Evolutionary conservation across 441 rosid species (phyloP).

Genomic region (Adansonia gregorii): DNA sequence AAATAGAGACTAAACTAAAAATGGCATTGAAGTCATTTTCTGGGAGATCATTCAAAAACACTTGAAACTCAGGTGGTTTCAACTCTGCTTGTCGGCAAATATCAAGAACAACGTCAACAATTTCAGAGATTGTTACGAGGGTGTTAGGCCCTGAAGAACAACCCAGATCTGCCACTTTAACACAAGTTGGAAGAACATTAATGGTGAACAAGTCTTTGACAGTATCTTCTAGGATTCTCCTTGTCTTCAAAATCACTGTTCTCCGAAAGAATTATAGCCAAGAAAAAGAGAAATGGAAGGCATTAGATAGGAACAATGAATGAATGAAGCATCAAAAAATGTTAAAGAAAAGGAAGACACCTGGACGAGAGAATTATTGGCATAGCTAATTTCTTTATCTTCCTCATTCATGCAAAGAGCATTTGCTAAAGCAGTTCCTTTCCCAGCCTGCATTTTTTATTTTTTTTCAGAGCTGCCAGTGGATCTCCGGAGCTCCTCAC

Average conservation of each 20-base stretch:
- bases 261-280: conserved; percentile 5
- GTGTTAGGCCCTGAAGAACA: conserved; percentile 48
- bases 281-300: no score
- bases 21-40: conserved; percentile 55
- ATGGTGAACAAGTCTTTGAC: background rate
- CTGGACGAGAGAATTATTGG: background rate
- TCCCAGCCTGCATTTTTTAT: no score
- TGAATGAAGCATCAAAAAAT: background rate
- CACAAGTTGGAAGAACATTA: background rate
- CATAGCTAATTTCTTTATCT: background rate
- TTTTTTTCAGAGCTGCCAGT: no score
- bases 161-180: conserved; percentile 37
- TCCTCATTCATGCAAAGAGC: background rate
- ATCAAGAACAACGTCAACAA: conserved; percentile 26
- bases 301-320: background rate
- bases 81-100: conserved; percentile 12
- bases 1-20: conserved; percentile 29
- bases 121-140: background rate
- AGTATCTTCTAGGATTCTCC: conserved; percentile 26
- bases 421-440: background rate
- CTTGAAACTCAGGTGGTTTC: conserved; percentile 39
- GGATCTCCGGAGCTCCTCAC: no score
- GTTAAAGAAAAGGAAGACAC: background rate
- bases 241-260: conserved; percentile 17
- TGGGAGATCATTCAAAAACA: conserved; percentile 55